Percentiles rank a stretch among this genome's conserved stretches.
phyloP scores from a whole-genome alignment of 257 asterid genomes.

The Thymus mandschuricus region DNA sequence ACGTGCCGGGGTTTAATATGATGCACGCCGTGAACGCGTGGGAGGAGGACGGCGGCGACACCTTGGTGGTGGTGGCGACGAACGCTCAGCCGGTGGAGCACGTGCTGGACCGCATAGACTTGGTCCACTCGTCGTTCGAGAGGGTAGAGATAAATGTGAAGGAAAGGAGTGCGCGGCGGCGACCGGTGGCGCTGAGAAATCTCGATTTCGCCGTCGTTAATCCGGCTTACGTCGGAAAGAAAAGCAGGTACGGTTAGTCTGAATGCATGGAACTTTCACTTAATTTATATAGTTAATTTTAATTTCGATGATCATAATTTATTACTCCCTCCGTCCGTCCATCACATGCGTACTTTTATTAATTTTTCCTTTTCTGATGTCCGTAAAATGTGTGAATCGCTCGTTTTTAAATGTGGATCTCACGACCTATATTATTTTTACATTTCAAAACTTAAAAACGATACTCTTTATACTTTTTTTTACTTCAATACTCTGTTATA shows the following conservation, averaged over 20 bases:
- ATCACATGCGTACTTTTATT: no score
- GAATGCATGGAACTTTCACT: no score
- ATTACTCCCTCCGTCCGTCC: no score
- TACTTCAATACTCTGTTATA: no score
- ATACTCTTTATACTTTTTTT: no score
- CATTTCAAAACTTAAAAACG: no score
- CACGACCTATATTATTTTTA: no score
- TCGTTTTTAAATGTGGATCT: no score
- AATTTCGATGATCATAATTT: no score
- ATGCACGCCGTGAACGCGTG: conserved; percentile 65
- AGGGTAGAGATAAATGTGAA: conserved; percentile 50
- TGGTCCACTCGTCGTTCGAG: conserved; percentile 51
- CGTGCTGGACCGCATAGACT: conserved; percentile 48
- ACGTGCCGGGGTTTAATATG: conserved; percentile 57
- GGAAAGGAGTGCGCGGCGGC: conserved; percentile 43
- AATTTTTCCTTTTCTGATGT: no score
- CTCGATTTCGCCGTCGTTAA: conserved; percentile 65
- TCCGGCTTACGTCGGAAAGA: conserved; percentile 55
- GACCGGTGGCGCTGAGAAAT: conserved; percentile 38
- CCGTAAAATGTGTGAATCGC: no score
- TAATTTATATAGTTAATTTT: no score
- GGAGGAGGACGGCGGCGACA: conserved; percentile 69
- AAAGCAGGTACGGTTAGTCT: conserved; percentile 40
- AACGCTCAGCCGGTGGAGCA: conserved; percentile 55
- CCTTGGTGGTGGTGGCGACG: conserved; percentile 61